Evolutionary conservation across 805 yeast genomes (phyloP), one percentile per base, ranked within the genome.

Genomic region (Zygoascus ofunaensis): DNA sequence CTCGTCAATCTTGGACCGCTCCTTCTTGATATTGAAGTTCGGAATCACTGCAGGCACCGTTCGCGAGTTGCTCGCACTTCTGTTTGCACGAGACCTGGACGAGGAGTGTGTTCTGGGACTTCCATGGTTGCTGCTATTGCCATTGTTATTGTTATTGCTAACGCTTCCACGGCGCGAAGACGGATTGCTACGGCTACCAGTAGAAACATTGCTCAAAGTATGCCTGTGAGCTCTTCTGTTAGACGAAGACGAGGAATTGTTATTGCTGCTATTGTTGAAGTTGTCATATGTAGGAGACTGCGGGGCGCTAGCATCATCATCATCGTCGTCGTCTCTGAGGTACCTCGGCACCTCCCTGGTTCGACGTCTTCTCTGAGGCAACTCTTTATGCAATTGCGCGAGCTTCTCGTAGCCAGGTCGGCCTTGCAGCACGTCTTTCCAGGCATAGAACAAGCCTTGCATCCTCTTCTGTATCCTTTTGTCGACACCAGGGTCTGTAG

Each of bases 1-100:
- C 22, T 71, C 63, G 46, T 77, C 69, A 49, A 90, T 82, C 58
- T 72, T 78, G 17, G 95, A 89, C 1, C 79, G 76, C 55, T 84
- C 95, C 49, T 78, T 76, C 41, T 68, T 37, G 17, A 45, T 20
- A 26, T 43, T 35, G 34, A 46, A n/a, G 20, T 19, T 24, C 7
- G 30, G 30, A 12, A 26, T 26, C 10, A 26, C 30, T 8, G 30
- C 30, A 7, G 30, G 30, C 7, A 26, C 30, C 12, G 10, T 14
- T 5, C n/a, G 22, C 10, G 26, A 19, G 22, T n/a, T 36, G 39
- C 26, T 19, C 7, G 26, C 5, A 21, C n/a, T 15, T 19, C 39
- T 14, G 7, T 14, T 7, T 5, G 23, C 39, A 5, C 24, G 7
- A 14, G 18, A 18, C 10, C 26, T 5, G 18, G 39, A 15, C 10